Evolutionary conservation across 345 rosid genomes (phyloP).

Genomic region (Murraya koenigii): DNA sequence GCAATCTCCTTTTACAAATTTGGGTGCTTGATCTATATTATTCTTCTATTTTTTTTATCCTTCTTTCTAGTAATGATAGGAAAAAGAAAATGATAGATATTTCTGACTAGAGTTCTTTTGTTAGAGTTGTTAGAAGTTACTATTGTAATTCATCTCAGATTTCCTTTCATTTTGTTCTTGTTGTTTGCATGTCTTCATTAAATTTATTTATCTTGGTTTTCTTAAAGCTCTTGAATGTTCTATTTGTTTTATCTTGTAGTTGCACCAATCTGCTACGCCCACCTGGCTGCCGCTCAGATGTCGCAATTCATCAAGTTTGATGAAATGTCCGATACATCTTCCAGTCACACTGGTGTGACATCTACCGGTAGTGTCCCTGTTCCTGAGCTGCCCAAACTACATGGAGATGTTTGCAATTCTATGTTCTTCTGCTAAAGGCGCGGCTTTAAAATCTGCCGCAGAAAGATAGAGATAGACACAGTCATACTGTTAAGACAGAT

Average conservation of each 20-base stretch:
- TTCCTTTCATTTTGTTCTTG: too few relatives aligned
- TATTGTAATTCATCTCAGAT: too few relatives aligned
- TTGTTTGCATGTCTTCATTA: not conserved
- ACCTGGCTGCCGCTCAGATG: constrained; percentile 25
- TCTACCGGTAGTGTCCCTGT: constrained; percentile 17
- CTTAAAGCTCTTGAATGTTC: not conserved
- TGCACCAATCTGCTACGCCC: constrained; percentile 29
- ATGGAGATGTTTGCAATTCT: constrained; percentile 17
- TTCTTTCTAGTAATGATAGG: not conserved
- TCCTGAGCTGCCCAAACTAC: constrained; percentile 30
- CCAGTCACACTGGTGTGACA: constrained; percentile 22
- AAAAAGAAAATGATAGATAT: too few relatives aligned
- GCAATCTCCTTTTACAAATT: not conserved
- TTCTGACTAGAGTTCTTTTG: not conserved
- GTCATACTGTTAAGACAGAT: too few relatives aligned
- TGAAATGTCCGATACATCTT: constrained; percentile 17
- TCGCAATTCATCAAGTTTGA: constrained; percentile 25
- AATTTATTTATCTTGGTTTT: not conserved
- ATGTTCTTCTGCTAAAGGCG: constrained; percentile 35
- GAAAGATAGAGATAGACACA: not conserved
- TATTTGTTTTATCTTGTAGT: constrained; percentile 4
- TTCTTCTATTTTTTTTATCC: not conserved
- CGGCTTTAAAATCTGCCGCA: not conserved
- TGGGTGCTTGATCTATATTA: not conserved
- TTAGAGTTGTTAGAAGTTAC: not conserved